phyloP scores from a whole-genome alignment of 805 yeast species.

The Debaryomyces maramus region DNA sequence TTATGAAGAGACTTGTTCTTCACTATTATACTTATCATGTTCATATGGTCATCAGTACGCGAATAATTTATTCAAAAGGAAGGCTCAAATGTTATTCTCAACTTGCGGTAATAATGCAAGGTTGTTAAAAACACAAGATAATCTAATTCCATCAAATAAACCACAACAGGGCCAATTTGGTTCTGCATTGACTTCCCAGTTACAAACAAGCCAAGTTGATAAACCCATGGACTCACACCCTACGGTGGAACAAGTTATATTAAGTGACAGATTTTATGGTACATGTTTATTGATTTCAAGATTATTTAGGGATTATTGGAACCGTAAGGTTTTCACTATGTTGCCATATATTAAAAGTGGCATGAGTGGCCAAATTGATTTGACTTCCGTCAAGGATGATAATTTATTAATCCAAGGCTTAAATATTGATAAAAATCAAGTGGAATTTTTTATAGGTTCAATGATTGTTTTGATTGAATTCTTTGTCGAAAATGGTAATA shows the following conservation, averaged over 20 bases:
- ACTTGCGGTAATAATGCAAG: constrained; percentile 56
- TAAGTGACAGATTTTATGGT: constrained; percentile 92
- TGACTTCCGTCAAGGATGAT: constrained; percentile 42
- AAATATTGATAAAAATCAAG: constrained; percentile 48
- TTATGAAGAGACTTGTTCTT: constrained; percentile 84
- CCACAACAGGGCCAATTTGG: constrained; percentile 4
- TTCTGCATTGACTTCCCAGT: neutral
- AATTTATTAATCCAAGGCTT: constrained; percentile 46
- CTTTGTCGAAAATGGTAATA: constrained; percentile 62
- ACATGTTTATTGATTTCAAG: constrained; percentile 76
- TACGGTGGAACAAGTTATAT: constrained; percentile 70
- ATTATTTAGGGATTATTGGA: constrained; percentile 79
- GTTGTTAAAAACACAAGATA: constrained; percentile 23
- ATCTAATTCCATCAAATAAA: constrained; percentile 4
- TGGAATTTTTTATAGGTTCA: constrained; percentile 72
- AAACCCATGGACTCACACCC: constrained; percentile 30
- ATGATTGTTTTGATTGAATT: constrained; percentile 68
- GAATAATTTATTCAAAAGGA: constrained; percentile 43
- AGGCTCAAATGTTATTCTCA: constrained; percentile 52
- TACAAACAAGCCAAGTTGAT: constrained; percentile 16
- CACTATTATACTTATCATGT: constrained; percentile 82
- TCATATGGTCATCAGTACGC: constrained; percentile 58
- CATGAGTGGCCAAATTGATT: constrained; percentile 37
- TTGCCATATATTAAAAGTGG: constrained; percentile 42
- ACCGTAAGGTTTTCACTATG: constrained; percentile 58